phyloP scores from a whole-genome alignment of 208 protist genomes.

The Acanthamoeba royreba region DNA sequence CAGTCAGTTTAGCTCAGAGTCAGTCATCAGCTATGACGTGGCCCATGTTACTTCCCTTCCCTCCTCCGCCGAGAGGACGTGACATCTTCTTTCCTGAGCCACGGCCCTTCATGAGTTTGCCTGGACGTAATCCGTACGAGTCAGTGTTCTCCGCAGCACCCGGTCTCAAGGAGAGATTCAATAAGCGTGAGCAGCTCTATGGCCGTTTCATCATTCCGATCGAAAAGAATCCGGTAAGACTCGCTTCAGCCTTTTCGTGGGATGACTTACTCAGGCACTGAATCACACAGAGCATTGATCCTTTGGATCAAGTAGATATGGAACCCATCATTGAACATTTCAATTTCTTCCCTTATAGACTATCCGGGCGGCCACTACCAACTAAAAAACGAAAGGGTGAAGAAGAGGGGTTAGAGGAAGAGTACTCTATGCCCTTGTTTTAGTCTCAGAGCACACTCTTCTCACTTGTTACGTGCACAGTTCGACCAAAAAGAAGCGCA shows the following conservation, averaged over 20 bases:
- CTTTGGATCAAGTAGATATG: too few relatives aligned
- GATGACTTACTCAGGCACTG: too few relatives aligned
- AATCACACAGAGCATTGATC: too few relatives aligned
- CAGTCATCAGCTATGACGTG: neutral
- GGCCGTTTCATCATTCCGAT: neutral
- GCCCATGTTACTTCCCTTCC: neutral
- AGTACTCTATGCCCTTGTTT: too few relatives aligned
- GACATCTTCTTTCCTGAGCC: slow-evolving; percentile 8
- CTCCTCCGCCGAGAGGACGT: neutral
- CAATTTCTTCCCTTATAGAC: too few relatives aligned
- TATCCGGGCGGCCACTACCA: too few relatives aligned
- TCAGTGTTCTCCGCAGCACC: neutral
- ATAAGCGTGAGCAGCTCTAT: neutral
- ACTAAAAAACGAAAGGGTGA: too few relatives aligned
- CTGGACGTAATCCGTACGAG: neutral
- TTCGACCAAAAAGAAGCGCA: neutral
- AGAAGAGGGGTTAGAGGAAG: too few relatives aligned
- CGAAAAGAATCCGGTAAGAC: neutral
- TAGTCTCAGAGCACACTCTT: too few relatives aligned
- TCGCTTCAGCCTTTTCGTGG: neutral
- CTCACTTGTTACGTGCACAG: too few relatives aligned
- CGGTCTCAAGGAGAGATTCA: neutral
- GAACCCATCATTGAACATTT: too few relatives aligned
- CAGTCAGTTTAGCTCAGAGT: too few relatives aligned
- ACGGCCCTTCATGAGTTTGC: neutral